phyloP scores from a whole-genome alignment of 441 rosid species.

The Theobroma grandiflorum region DNA sequence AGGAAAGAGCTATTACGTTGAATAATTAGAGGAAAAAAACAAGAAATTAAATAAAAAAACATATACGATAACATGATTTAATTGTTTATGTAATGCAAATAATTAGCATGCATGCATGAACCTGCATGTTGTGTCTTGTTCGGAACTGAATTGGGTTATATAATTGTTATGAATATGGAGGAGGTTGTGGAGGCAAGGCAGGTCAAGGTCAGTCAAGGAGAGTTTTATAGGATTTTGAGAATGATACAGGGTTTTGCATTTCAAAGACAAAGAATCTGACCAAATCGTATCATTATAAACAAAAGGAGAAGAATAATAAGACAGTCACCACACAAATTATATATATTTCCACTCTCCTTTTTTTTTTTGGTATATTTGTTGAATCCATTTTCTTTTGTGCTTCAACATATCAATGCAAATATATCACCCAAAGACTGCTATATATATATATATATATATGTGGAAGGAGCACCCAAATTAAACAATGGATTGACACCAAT shows the following conservation, averaged over 20 bases:
- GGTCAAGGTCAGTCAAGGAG: background rate
- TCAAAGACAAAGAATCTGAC: conserved; percentile 32
- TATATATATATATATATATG: background rate
- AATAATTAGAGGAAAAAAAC: background rate
- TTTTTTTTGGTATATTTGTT: background rate
- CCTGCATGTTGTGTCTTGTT: conserved; percentile 12
- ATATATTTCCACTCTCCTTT: background rate
- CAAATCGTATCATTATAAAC: conserved; percentile 1
- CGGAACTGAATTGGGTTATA: background rate
- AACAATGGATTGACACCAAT: too few relatives aligned
- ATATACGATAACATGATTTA: background rate
- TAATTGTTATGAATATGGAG: background rate
- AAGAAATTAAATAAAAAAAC: background rate
- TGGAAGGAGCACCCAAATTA: background rate
- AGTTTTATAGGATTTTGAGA: background rate
- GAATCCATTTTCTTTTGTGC: background rate
- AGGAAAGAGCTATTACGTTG: background rate
- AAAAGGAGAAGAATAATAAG: background rate
- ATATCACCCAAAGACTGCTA: too few relatives aligned
- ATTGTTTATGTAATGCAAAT: background rate
- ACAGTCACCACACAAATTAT: background rate
- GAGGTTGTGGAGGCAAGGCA: background rate
- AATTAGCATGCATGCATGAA: conserved; percentile 11
- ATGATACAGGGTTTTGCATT: conserved; percentile 6
- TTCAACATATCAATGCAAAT: background rate